Evolutionary conservation across 345 rosid species (phyloP), one percentile per base, ranked within the genome.

Genomic region (Kandelia obovata): DNA sequence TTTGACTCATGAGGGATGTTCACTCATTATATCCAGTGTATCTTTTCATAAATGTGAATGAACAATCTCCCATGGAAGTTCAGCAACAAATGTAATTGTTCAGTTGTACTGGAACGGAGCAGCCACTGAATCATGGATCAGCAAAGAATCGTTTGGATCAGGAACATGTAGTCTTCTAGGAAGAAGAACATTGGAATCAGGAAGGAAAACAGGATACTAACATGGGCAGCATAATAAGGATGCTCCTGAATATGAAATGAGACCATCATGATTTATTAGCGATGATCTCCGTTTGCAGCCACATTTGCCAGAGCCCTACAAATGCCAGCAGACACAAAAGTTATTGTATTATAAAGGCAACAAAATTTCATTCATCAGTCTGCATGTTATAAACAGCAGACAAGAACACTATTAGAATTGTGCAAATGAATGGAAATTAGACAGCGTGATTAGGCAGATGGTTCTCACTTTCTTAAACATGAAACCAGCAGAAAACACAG

Each of bases 301-400:
- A 73, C 74, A 60, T 74, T 77, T 1, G 84, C 78, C 75, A 84
- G 49, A 69, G 84, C 85, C 90, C 92, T 88, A 82, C 80, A 82
- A 73, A 59, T 61, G 46, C 70, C 69, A 76, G 8, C 46, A 58
- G 5, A 26, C 49, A 11, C 23, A 66, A 62, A 7, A 21, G 46
- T 15, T 13, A 43, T 43, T 43, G 49, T 43, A 43, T 1, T 19
- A 43, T 43, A 13, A 43, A 13, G 49, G 13, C 49, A 31, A 39
- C 16, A 43, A 3, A 43, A 43, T 43, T 13, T 43, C 49, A 43
- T 15, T 43, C 13, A 43, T 15, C 49, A 43, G 16, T 11, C 17
- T 1, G 5, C 49, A 13, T 13, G 49, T 43, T 13, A 43, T 43
- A 43, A 15, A 15, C 49, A 43, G 17, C 71, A 49, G 19, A 55